Base-by-base conservation (phyloP, 805 yeast species). In the Saturnispora dispora region DNA sequence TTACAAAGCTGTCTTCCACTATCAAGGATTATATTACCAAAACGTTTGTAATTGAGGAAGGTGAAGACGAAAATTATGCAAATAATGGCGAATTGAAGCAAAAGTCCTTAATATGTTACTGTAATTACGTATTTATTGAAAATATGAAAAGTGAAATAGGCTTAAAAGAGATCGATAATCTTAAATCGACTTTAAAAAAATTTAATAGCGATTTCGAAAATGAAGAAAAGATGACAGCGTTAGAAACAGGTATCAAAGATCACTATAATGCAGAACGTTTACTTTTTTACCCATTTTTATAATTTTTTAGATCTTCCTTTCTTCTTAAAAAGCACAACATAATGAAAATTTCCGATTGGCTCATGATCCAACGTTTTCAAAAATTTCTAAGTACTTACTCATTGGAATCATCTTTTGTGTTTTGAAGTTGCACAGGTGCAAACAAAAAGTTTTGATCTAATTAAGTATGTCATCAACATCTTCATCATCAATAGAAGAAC, bases 221-320 rank as follows among this genome's bases (percentile, higher is more conserved):
- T 25, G 27, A 30, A 10, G 43, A 42, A 25, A 43, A 44, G 36
- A 25, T 48, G 25, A 5, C 22, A 43, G 22, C 17, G 9, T 20
- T 35, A 3, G 30, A n/a, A 18, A 35, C 28, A 20, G 6, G 13
- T 7, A 39, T 48, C 11, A n/a, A 25, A 25, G 51, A 48, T 23
- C 51, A 48, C 18, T 48, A 13, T 23, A n/a, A 30, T 22, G 15
- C 33, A 8, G 47, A 48, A 25, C 32, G 42, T 20, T 18, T 48
- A 8, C 18, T 48, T 5, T 35, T 48, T 25, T 42, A 17, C 20
- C 51, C 51, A 7, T 48, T 48, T 28, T 32, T 40, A 18, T 41
- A 40, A 18, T 3, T 22, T 25, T 33, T 23, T 25, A 35, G 5
- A 7, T 5, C n/a, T 13, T 35, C 20, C 15, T 45, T 10, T 35